Conservation (phyloP, 208 protist species). For the Crithidia mellificae region DNA sequence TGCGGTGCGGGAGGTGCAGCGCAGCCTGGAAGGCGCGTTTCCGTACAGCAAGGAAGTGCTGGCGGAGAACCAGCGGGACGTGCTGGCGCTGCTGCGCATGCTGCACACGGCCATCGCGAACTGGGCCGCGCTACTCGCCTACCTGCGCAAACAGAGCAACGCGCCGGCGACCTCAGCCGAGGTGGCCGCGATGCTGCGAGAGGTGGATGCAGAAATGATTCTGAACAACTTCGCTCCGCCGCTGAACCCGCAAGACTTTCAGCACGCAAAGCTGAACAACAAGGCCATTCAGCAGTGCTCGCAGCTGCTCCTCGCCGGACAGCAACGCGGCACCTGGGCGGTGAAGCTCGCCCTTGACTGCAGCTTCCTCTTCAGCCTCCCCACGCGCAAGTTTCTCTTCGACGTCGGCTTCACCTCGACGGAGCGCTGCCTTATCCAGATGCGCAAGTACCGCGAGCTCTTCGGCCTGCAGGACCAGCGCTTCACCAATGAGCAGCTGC, state of each 20-base stretch:
- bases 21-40: conserved; percentile 41
- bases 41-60: conserved; percentile 60
- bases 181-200: conserved; percentile 1
- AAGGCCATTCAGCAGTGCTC: conserved; percentile 84
- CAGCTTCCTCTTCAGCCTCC: conserved; percentile 72
- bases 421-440: conserved; percentile 31
- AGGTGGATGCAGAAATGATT: conserved; percentile 2
- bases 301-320: conserved; percentile 70
- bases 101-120: conserved; percentile 49
- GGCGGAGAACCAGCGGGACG: conserved; percentile 47
- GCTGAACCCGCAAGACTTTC: conserved; percentile 59
- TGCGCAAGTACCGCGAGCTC: conserved; percentile 34
- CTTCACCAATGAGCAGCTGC: conserved; percentile 25
- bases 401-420: conserved; percentile 64
- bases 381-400: conserved; percentile 82
- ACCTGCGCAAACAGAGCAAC: conserved; percentile 10
- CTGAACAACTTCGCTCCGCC: conserved; percentile 35
- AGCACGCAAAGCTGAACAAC: conserved; percentile 74
- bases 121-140: conserved; percentile 52
- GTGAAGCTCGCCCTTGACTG: conserved; percentile 82
- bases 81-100: conserved; percentile 63
- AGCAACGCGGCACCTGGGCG: conserved; percentile 76
- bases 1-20: conserved; percentile 33
- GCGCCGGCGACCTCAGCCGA: not conserved
- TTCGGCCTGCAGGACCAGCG: conserved; percentile 24